These are phyloP conservation scores for Epichloe sylvatica DNA, from an alignment of 2,329 filamentous ascomycete genomes.

Conservation along the genomic window DNA sequence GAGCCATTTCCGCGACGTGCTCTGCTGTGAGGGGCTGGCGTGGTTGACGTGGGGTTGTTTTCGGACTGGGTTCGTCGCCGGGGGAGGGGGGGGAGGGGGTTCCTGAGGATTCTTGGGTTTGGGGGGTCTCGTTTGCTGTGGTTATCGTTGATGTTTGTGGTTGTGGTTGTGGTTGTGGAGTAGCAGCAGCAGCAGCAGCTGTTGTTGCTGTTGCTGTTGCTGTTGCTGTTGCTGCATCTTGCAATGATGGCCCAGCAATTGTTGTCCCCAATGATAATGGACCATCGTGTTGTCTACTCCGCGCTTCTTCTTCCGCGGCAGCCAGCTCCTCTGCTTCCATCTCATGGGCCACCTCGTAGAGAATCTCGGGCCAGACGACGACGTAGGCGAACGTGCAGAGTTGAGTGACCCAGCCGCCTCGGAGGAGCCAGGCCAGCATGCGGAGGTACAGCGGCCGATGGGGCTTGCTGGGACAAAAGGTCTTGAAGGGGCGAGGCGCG, in stretches of 20 bases:
- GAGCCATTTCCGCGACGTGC: slow-evolving; percentile 46
- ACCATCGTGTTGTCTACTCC: slow-evolving; percentile 2
- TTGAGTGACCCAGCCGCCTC: slow-evolving; percentile 87
- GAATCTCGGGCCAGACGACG: slow-evolving; percentile 67
- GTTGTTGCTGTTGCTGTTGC: neutral
- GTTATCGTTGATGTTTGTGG: neutral
- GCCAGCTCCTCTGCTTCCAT: slow-evolving; percentile 52
- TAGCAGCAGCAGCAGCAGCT: too few relatives aligned
- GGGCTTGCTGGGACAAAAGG: slow-evolving; percentile 72
- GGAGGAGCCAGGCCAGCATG: slow-evolving; percentile 85
- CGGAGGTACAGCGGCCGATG: slow-evolving; percentile 79
- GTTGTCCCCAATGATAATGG: neutral
- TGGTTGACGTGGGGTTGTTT: neutral
- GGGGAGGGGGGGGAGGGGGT: neutral
- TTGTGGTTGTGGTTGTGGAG: neutral
- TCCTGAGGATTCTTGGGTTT: slow-evolving; percentile 9
- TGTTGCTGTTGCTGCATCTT: neutral
- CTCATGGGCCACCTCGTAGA: slow-evolving; percentile 63
- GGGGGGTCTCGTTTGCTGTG: neutral
- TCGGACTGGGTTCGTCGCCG: slow-evolving; percentile 1
- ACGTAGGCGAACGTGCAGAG: slow-evolving; percentile 85
- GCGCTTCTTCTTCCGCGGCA: slow-evolving; percentile 15
- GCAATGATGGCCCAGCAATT: neutral
- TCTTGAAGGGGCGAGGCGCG: slow-evolving; percentile 68
- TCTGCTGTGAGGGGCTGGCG: slow-evolving; percentile 30